Conservation (phyloP, 495 filamentous ascomycete genomes). For the Daldinia concentrica region DNA sequence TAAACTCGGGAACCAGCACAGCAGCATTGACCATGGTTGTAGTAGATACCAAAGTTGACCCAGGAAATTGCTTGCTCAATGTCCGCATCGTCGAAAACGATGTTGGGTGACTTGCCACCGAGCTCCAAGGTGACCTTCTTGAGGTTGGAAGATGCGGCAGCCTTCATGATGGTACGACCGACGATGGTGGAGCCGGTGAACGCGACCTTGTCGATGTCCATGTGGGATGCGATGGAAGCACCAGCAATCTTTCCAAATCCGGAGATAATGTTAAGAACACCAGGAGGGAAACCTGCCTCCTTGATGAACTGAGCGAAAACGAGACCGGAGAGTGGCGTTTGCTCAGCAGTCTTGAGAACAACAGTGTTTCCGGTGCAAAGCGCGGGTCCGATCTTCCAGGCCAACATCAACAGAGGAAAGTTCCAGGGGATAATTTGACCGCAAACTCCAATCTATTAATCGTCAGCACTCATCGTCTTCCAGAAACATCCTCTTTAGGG, state of each 20-base stretch:
- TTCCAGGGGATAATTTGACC: slow-evolving; percentile 99
- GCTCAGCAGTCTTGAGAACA: slow-evolving; percentile 94
- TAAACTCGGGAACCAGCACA: slow-evolving; percentile 95
- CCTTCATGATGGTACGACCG: slow-evolving; percentile 94
- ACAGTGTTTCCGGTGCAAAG: slow-evolving; percentile 89
- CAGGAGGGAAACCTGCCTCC: slow-evolving; percentile 95
- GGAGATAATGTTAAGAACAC: slow-evolving; percentile 95
- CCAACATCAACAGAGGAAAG: slow-evolving; percentile 96
- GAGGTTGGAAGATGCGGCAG: slow-evolving; percentile 90
- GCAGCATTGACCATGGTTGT: slow-evolving; percentile 99
- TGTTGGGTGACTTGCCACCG: slow-evolving; percentile 98
- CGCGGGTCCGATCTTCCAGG: slow-evolving; percentile 98
- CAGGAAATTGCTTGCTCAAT: slow-evolving; percentile 96
- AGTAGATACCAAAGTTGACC: slow-evolving; percentile 99
- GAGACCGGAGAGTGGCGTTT: slow-evolving; percentile 91
- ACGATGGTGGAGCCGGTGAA: slow-evolving; percentile 96
- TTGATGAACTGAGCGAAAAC: slow-evolving; percentile 81
- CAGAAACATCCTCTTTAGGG: background rate
- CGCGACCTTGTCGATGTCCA: slow-evolving; percentile 98
- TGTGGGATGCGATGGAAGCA: slow-evolving; percentile 91
- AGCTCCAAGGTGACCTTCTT: slow-evolving; percentile 99
- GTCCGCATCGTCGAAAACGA: slow-evolving; percentile 94
- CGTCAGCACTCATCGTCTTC: slow-evolving; percentile 26
- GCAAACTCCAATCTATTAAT: slow-evolving; percentile 79
- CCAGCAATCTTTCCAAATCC: slow-evolving; percentile 91